Base-by-base conservation (phyloP, 176 grass and related monocot genomes). In the Paspalum notatum region DNA sequence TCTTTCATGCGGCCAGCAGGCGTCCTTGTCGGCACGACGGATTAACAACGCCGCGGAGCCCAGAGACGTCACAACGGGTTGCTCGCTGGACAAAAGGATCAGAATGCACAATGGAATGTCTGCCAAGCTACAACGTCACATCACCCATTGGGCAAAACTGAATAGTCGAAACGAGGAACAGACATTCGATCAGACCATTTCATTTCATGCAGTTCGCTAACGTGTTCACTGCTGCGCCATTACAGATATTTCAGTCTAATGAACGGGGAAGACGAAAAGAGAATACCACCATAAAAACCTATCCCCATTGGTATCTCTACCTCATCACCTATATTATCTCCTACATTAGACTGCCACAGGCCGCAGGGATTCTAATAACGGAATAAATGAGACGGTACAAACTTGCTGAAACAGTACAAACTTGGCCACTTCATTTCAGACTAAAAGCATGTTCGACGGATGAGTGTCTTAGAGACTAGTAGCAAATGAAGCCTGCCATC, bases 401-500 rank as follows among this genome's bases (percentile, higher is more conserved):
- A 48, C 39, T 62, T 20, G 13, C 64, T 50, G 20, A 63, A 63
- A 81, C 37, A 40, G 20, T 55, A 64, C 40, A 39, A 73, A 72
- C 11, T 75, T 76, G 67, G 41, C 52, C 62, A 68, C 52, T 45
- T 70, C 55, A 62, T 80, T 41, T 2, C 18, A 39, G 63, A 75
- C 9, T 53, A 42, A 56, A 64, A n/a, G 47, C 71, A 71, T 85
- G 64, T 89, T 89, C 80, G 80, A 83, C 67, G 16, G 49, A 72
- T 88, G 48, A 76, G 41, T 7, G 48, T 42, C 65, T 64, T 7
- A 43, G 52, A 2, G 4, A 21, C 42, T 10, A 37, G 60, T 70
- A 45, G 7, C 69, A 52, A 71, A 76, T 9, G 46, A 39, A 80
- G 10, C 46, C 87, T 89, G 71, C 70, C 76, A 75, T 54, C 37